Evolutionary conservation across 2,329 filamentous ascomycete genomes (phyloP).

Genomic region (Alternaria postmessia): DNA sequence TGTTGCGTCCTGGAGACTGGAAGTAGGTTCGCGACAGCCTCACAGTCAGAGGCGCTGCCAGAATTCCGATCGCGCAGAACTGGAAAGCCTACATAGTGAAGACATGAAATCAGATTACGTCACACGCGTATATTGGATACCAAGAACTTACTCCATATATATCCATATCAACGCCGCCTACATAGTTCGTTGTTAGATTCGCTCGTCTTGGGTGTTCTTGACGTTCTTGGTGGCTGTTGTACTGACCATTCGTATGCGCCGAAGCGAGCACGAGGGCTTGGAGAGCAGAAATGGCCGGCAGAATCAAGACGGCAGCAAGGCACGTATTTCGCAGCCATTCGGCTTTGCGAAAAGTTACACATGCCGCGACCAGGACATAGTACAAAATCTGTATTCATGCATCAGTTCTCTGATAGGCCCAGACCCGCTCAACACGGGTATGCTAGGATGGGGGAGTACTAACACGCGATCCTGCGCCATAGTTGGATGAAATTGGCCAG

Average conservation of each 20-base stretch:
- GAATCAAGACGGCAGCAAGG: conserved; percentile 65
- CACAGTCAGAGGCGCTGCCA: conserved; percentile 70
- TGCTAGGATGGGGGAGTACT: conserved; percentile 32
- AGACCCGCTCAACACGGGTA: not conserved
- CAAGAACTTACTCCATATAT: conserved; percentile 60
- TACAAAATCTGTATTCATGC: conserved; percentile 56
- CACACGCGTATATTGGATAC: not conserved
- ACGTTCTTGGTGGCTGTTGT: conserved; percentile 6
- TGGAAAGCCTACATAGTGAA: conserved; percentile 62
- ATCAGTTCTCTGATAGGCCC: conserved; percentile 19
- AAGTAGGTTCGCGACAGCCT: conserved; percentile 71
- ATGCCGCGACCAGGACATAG: conserved; percentile 68
- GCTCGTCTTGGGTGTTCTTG: conserved; percentile 8
- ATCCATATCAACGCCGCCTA: conserved; percentile 72
- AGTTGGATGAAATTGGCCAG: conserved; percentile 66
- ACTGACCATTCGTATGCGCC: conserved; percentile 66
- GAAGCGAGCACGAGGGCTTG: conserved; percentile 69
- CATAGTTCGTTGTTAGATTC: conserved; percentile 16
- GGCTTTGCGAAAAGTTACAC: conserved; percentile 67
- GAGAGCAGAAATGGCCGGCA: conserved; percentile 70
- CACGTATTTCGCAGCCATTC: conserved; percentile 71
- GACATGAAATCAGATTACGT: not conserved
- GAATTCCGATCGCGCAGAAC: conserved; percentile 70
- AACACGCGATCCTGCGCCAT: conserved; percentile 64
- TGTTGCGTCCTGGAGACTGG: conserved; percentile 68